phyloP scores from a whole-genome alignment of 169 alveolate genomes.

The Eimeria necatrix region DNA sequence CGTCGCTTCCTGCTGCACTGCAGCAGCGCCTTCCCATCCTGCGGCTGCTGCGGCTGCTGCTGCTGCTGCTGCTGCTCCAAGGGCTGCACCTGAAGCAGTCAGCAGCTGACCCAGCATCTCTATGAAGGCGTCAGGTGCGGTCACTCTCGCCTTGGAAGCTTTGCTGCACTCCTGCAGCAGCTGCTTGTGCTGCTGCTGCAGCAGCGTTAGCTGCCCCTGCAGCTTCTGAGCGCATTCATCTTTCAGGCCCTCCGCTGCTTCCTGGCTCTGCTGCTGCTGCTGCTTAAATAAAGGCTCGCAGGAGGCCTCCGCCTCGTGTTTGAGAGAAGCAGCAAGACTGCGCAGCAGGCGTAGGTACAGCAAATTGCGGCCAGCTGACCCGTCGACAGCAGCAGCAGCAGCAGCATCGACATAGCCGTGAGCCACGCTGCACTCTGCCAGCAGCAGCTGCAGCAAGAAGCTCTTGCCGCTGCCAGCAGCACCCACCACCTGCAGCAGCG shows the following conservation, averaged over 20 bases:
- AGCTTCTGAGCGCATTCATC: neutral
- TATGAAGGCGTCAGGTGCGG: slow-evolving; percentile 2
- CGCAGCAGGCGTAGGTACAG: slow-evolving; percentile 45
- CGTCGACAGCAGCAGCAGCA: slow-evolving; percentile 67
- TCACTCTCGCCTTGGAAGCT: neutral
- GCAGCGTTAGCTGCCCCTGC: slow-evolving; percentile 52
- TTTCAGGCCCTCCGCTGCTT: neutral
- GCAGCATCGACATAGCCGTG: slow-evolving; percentile 75
- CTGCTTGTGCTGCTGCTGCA: slow-evolving; percentile 42
- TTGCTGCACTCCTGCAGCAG: slow-evolving; percentile 16
- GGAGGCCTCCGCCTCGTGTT: slow-evolving; percentile 20
- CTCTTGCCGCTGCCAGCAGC: slow-evolving; percentile 70
- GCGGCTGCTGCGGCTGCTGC: slow-evolving; percentile 18
- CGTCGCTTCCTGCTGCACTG: slow-evolving; percentile 44
- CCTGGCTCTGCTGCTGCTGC: slow-evolving; percentile 55
- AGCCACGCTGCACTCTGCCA: neutral
- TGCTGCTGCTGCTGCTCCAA: neutral
- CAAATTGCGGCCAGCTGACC: slow-evolving; percentile 33
- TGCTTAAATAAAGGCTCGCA: slow-evolving; percentile 39
- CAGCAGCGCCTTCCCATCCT: slow-evolving; percentile 35
- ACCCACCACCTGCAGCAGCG: slow-evolving; percentile 63
- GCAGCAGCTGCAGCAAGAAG: slow-evolving; percentile 27
- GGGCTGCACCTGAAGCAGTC: neutral
- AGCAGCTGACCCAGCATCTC: neutral
- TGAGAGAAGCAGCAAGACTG: neutral